Evolutionary conservation across 306 rosid species (phyloP), one percentile per base, ranked within the genome.

Genomic region (Gillenia trifoliata): DNA sequence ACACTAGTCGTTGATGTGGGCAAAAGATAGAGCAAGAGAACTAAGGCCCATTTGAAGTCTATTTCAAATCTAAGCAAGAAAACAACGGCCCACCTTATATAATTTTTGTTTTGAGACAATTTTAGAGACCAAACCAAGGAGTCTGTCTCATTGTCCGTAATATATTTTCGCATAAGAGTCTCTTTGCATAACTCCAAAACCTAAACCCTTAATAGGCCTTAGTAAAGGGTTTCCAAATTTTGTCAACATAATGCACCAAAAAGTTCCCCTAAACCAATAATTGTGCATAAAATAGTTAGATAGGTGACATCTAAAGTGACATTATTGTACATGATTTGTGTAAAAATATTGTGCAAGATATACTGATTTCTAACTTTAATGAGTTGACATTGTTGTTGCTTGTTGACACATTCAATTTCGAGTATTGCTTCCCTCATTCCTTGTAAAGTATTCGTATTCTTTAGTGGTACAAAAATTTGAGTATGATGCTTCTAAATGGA

Each of bases 131-230:
- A 1, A 52, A 70, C 61, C 61, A 4, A 3, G 20, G 56, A 30
- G 33, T 38, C 64, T 33, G 33, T 38, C 64, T 33, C 36, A 70
- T 52, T 52, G 74, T 70, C 74, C 47, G 31, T n/a, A 31, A 26
- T 52, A 30, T 52, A 12, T 22, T 22, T 3, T 10, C 38, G 16
- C 66, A 56, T 8, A 72, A 57, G 66, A 57, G 55, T 38, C 40
- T 40, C 19, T 7, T 40, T 57, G 67, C 66, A 72, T 16, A 72
- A 47, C 55, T 59, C 66, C 76, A 72, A 59, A 57, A 25, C 67
- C 76, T 8, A 26, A 17, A 19, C 25, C 26, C 12, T 55, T 33
- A 54, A 16, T 16, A 7, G 38, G 8, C 22, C 8, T 56, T 25
- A 10, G 17, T 62, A 63, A 63, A 63, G 33, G 9, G 34, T 16